phyloP scores from a whole-genome alignment of 108 stramenopile species.

The Nitzschia sp. region DNA sequence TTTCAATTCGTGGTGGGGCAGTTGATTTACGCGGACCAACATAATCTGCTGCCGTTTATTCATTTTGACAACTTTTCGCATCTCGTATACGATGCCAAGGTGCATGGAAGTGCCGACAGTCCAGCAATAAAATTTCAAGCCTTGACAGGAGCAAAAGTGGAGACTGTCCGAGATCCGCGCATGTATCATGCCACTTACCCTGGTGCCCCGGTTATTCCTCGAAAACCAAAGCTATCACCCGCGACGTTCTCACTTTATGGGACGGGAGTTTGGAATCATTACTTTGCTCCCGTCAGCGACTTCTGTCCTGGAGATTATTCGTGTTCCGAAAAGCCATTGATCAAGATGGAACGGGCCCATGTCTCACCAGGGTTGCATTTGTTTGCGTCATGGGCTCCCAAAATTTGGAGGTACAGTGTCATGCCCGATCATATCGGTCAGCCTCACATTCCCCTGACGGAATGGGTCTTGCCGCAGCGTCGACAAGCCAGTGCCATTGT shows the following conservation, averaged over 20 bases:
- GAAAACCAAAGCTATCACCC: background rate
- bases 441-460: conserved; percentile 14
- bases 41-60: conserved; percentile 48
- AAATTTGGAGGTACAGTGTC: conserved; percentile 27
- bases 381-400: conserved; percentile 34
- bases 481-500: conserved; percentile 9
- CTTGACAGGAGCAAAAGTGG: background rate
- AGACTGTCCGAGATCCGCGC: background rate
- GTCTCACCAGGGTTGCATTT: conserved; percentile 32
- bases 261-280: conserved; percentile 42
- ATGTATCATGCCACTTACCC: conserved; percentile 27
- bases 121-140: background rate
- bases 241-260: conserved; percentile 13
- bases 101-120: conserved; percentile 15
- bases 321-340: conserved; percentile 22
- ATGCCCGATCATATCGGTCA: conserved; percentile 8
- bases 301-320: conserved; percentile 34
- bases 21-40: conserved; percentile 41
- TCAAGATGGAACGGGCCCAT: conserved; percentile 19
- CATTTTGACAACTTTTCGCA: conserved; percentile 32
- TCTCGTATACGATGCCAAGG: conserved; percentile 31
- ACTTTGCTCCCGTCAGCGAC: conserved; percentile 29
- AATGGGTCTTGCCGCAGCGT: conserved; percentile 34
- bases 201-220: conserved; percentile 4
- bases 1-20: conserved; percentile 33